Evolutionary conservation across 129 eudicot genomes (phyloP).

Genomic region (Mikania micrantha): DNA sequence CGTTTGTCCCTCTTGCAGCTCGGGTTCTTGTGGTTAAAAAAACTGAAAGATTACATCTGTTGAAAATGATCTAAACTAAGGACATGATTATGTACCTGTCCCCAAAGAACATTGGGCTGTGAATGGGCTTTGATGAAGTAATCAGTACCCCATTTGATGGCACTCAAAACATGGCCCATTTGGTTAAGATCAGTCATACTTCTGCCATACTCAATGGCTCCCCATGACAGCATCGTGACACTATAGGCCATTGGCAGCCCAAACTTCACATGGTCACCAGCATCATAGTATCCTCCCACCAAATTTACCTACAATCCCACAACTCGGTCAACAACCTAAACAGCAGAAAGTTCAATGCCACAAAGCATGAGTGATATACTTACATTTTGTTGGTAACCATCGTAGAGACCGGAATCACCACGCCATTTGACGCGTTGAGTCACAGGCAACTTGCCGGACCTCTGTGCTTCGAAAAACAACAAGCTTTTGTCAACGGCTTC

Average conservation of each 20-base stretch:
- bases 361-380: background rate
- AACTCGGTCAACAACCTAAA: background rate
- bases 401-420: slow-evolving; percentile 58
- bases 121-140: slow-evolving; percentile 78
- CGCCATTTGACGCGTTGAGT: slow-evolving; percentile 75
- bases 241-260: slow-evolving; percentile 76
- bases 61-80: background rate
- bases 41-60: no score
- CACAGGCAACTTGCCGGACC: slow-evolving; percentile 62
- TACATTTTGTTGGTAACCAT: slow-evolving; percentile 64
- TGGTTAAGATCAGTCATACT: slow-evolving; percentile 40
- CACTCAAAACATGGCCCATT: slow-evolving; percentile 50
- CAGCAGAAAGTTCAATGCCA: background rate
- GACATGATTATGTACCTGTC: slow-evolving; percentile 31
- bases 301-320: slow-evolving; percentile 49
- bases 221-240: slow-evolving; percentile 76
- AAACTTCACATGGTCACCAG: slow-evolving; percentile 85
- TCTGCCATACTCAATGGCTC: slow-evolving; percentile 41
- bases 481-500: slow-evolving; percentile 67
- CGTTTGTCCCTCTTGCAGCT: background rate
- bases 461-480: slow-evolving; percentile 81
- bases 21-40: no score
- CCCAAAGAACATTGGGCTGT: slow-evolving; percentile 75
- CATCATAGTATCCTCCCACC: slow-evolving; percentile 86
- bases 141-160: slow-evolving; percentile 88